A percentile compares a stretch with the other conserved stretches of the same genome.
Conservation (phyloP, 1,139 yeast species). For the Debaryomycetaceae sp. region DNA sequence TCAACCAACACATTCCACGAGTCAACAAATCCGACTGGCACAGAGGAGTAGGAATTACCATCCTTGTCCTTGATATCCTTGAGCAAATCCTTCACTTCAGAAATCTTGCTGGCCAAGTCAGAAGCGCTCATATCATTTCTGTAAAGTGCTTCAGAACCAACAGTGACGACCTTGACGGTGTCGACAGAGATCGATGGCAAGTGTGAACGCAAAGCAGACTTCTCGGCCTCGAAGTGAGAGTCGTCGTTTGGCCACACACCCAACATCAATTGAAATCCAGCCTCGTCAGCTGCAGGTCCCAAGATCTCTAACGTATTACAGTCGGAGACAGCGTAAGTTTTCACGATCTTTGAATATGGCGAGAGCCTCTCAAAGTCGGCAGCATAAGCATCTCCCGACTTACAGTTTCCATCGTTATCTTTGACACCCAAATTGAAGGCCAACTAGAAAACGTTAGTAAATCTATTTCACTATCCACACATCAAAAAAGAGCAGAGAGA, state of each 20-base stretch:
- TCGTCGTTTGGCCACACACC: constrained; percentile 93
- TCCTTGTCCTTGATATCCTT: constrained; percentile 66
- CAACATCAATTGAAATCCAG: constrained; percentile 68
- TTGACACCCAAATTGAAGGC: constrained; percentile 84
- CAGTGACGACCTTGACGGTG: constrained; percentile 70
- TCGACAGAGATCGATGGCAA: constrained; percentile 67
- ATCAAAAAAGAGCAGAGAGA: too few species aligned
- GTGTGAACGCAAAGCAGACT: constrained; percentile 60
- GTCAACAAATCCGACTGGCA: constrained; percentile 89
- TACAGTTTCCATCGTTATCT: constrained; percentile 67
- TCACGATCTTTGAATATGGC: constrained; percentile 57
- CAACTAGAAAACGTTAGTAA: constrained; percentile 30
- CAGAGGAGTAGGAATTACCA: constrained; percentile 68
- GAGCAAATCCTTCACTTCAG: constrained; percentile 54
- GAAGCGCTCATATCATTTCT: constrained; percentile 75
- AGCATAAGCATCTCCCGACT: constrained; percentile 62
- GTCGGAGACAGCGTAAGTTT: constrained; percentile 83
- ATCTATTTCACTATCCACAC: neutral
- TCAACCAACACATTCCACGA: constrained; percentile 93
- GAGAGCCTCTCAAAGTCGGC: constrained; percentile 57
- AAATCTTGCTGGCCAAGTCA: constrained; percentile 62
- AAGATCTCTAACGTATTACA: constrained; percentile 79
- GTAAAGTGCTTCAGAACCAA: constrained; percentile 91
- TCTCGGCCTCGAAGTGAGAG: constrained; percentile 66
- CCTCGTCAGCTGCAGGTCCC: constrained; percentile 81